Evolutionary conservation across 768 basidiomycete species (phyloP), one percentile per base, ranked within the genome.

Genomic region (Agaricus blazei): DNA sequence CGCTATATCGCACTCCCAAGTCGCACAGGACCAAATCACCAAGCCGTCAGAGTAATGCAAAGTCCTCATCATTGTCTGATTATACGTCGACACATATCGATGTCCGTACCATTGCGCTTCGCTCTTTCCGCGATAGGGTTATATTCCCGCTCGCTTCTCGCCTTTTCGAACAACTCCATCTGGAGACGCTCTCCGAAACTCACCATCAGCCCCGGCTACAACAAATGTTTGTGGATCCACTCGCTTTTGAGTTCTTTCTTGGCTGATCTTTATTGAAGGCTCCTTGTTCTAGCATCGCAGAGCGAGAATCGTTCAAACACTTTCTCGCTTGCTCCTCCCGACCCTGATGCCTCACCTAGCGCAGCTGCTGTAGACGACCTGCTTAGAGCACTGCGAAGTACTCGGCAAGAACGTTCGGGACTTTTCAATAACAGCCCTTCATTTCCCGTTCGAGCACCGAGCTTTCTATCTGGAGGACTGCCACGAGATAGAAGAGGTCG

Each of bases 401-500:
- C 84, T 3, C 70, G 77, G 2, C 70, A 72, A 47, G 70, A 77
- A 11, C 15, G 60, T 63, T 34, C 68, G 58, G 55, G 68, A 51
- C 68, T 65, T 19, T 65, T 64, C 51, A 69, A 64, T 43, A 62
- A 60, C 50, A 63, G 57, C 47, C 51, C 64, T 24, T 51, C 56
- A 9, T 66, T 60, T 31, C 65, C 63, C 48, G 60, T 71, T 31
- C 76, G 75, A 58, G 75, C 85, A 0, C 84, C 85, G 0, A 86
- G 80, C 44, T 91, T 92, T 71, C 71, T 90, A 26, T 84, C 85
- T 4, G 87, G 82, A 2, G 86, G 84, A 6, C 71, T 80, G 9
- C 90, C 91, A 24, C 79, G 90, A 50, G 91, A 93, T 66, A 75
- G 90, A 24, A 76, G 90, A 36, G 90, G 90, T 9, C 80, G 90